These are phyloP conservation scores for Catharanthus roseus DNA, from an alignment of 257 asterid species.

Conservation along the genomic window DNA sequence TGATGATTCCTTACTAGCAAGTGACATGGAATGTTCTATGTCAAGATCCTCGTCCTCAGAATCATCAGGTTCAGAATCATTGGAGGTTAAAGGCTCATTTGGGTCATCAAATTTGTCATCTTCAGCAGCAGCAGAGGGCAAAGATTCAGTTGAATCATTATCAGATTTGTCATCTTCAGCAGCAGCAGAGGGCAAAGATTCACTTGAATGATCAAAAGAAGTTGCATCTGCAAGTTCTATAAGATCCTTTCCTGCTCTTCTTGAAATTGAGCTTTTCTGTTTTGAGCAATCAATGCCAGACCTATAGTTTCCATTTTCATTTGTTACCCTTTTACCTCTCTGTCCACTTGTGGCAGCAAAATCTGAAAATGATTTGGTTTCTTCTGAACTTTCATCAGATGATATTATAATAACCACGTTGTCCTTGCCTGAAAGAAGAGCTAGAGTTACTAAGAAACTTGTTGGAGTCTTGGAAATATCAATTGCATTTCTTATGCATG, in stretches of 20 bases:
- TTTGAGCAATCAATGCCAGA: not conserved
- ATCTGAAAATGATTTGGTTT: not conserved
- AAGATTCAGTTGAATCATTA: too few species aligned
- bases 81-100: not conserved
- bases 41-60: not conserved
- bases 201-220: not conserved
- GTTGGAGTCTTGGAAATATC: not conserved
- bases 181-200: not conserved
- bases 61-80: not conserved
- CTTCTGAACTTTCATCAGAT: not conserved
- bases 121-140: not conserved
- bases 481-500: not conserved
- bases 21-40: not conserved
- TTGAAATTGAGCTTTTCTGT: not conserved
- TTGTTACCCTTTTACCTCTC: not conserved
- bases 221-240: not conserved
- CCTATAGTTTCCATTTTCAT: not conserved
- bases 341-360: not conserved
- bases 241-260: not conserved
- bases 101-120: not conserved
- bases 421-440: not conserved
- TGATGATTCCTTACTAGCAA: not conserved
- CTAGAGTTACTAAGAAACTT: not conserved
- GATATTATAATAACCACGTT: not conserved
- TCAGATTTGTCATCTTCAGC: not conserved